Conservation (phyloP, 768 basidiomycete genomes). For the Amanita phalloides region DNA sequence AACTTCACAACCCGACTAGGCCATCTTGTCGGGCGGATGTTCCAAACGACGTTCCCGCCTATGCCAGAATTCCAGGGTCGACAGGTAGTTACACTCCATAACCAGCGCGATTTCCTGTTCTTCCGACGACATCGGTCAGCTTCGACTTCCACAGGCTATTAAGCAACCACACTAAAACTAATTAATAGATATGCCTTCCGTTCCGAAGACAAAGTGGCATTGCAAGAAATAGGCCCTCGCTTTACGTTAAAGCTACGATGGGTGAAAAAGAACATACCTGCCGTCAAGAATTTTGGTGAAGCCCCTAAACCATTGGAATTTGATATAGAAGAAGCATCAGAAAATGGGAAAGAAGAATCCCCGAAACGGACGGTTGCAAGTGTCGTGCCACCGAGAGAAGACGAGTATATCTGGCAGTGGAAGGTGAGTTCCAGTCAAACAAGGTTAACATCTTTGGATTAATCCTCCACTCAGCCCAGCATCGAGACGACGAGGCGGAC, state of each 20-base stretch:
- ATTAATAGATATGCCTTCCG: conserved; percentile 82
- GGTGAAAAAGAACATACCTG: conserved; percentile 81
- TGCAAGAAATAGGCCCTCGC: conserved; percentile 97
- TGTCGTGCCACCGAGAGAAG: conserved; percentile 50
- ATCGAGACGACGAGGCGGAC: conserved; percentile 84
- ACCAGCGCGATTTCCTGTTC: conserved; percentile 96
- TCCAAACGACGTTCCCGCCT: conserved; percentile 93
- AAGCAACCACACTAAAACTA: background rate
- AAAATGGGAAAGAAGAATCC: conserved; percentile 14
- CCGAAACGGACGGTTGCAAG: conserved; percentile 18
- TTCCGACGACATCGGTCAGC: conserved; percentile 87
- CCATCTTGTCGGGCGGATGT: conserved; percentile 87
- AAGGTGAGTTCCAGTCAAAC: conserved; percentile 41
- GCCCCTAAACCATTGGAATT: conserved; percentile 46
- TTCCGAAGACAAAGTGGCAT: conserved; percentile 78
- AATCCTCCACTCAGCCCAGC: conserved; percentile 54
- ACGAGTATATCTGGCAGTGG: conserved; percentile 84
- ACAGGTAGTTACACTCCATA: conserved; percentile 95
- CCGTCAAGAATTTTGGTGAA: conserved; percentile 61
- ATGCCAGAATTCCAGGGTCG: conserved; percentile 92
- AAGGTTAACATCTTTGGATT: background rate
- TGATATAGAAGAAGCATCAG: conserved; percentile 31
- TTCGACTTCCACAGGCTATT: conserved; percentile 3
- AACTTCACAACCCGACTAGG: conserved; percentile 91
- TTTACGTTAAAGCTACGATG: conserved; percentile 92